phyloP scores from a whole-genome alignment of 352 stramenopile species.

The Globisporangium camurandrum region DNA sequence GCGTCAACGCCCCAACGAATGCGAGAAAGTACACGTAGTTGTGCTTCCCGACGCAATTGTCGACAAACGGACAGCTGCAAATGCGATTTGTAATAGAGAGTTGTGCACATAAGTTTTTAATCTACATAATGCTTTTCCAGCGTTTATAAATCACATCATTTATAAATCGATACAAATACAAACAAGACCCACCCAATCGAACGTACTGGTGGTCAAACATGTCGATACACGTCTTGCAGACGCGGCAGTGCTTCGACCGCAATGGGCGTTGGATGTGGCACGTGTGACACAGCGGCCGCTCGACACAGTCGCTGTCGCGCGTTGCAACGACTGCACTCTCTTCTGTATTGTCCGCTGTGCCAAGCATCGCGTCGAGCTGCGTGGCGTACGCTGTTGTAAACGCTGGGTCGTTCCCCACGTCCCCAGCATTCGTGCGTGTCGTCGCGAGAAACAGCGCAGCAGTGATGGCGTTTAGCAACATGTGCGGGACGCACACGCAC shows the following conservation, averaged over 20 bases:
- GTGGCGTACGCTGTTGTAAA: slow-evolving; percentile 44
- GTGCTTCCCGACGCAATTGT: slow-evolving; percentile 97
- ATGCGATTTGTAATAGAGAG: not conserved
- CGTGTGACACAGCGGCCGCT: slow-evolving; percentile 74
- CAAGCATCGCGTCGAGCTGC: slow-evolving; percentile 44
- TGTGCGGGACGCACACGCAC: slow-evolving; percentile 52
- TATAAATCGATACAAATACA: not conserved
- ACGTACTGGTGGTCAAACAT: slow-evolving; percentile 97
- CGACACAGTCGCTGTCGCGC: slow-evolving; percentile 38
- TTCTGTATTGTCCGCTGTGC: slow-evolving; percentile 11
- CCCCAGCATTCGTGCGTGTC: slow-evolving; percentile 45
- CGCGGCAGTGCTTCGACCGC: slow-evolving; percentile 80
- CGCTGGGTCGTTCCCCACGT: slow-evolving; percentile 25
- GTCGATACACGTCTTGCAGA: slow-evolving; percentile 92
- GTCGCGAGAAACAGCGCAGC: slow-evolving; percentile 66
- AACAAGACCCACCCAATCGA: not conserved
- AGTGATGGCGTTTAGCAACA: slow-evolving; percentile 47
- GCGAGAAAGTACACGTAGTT: slow-evolving; percentile 93
- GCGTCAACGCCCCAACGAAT: slow-evolving; percentile 38
- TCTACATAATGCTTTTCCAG: not conserved
- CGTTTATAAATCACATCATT: not conserved
- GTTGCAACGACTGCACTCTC: not conserved
- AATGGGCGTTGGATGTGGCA: slow-evolving; percentile 72
- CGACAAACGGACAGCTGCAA: slow-evolving; percentile 92
- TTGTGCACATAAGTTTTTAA: not conserved